These are phyloP conservation scores for Tardiomyces depauwii DNA, from an alignment of 1,139 yeast genomes.

Conservation along the genomic window DNA sequence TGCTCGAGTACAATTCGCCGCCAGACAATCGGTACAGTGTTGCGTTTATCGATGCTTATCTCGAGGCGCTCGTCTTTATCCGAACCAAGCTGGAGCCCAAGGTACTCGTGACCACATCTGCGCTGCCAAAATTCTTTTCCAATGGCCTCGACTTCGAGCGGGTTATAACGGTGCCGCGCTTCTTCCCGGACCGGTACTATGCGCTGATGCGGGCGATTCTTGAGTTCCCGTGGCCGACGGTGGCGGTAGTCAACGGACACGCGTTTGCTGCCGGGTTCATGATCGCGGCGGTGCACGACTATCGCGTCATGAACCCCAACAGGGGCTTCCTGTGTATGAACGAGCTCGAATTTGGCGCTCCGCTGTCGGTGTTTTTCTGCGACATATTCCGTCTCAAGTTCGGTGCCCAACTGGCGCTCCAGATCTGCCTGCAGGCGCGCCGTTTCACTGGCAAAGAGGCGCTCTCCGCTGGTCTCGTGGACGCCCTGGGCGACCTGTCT, in stretches of 20 bases:
- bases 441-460: conserved; percentile 26
- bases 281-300: conserved; percentile 28
- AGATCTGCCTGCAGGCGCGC: conserved; percentile 23
- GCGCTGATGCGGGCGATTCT: conserved; percentile 23
- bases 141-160: conserved; percentile 30
- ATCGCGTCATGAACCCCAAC: conserved; percentile 27
- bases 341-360: conserved; percentile 29
- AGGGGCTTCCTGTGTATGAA: conserved; percentile 30
- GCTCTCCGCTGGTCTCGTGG: conserved; percentile 19
- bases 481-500: conserved; percentile 22
- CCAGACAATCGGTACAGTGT: conserved; percentile 29
- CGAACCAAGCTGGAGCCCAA: conserved; percentile 16
- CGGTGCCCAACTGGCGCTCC: conserved; percentile 20
- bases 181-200: conserved; percentile 23
- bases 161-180: conserved; percentile 22
- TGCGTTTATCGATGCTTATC: conserved; percentile 20
- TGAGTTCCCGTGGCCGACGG: conserved; percentile 30
- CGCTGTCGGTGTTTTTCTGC: conserved; percentile 25
- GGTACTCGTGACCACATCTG: conserved; percentile 28
- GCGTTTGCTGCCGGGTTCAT: conserved; percentile 32
- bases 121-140: conserved; percentile 26
- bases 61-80: conserved; percentile 23
- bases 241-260: conserved; percentile 30
- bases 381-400: conserved; percentile 22
- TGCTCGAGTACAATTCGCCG: conserved; percentile 20